A percentile compares a stretch with the other conserved stretches of the same genome.
These are phyloP conservation scores for Fennellomyces sp. DNA, from an alignment of 371 early-diverging fungal genomes.

Conservation along the genomic window DNA sequence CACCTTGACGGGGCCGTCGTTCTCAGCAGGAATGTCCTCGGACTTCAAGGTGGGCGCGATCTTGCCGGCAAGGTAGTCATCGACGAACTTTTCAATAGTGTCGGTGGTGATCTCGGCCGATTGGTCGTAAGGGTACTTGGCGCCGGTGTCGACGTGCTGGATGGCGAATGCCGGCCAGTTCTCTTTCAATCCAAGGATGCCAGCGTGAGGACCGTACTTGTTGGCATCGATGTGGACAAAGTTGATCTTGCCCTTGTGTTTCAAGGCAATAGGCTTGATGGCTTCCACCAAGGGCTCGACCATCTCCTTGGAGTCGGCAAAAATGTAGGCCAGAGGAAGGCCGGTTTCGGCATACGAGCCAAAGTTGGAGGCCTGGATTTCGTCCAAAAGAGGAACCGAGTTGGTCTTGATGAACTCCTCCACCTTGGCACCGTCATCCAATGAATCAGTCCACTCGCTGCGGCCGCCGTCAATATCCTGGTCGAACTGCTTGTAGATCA, in stretches of 20 bases:
- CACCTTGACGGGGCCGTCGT: conserved; percentile 88
- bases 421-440: conserved; percentile 59
- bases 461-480: conserved; percentile 61
- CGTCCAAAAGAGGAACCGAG: conserved; percentile 88
- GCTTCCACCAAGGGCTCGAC: conserved; percentile 52
- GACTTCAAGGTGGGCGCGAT: conserved; percentile 83
- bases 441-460: conserved; percentile 59
- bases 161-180: conserved; percentile 94
- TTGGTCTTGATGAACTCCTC: conserved; percentile 70
- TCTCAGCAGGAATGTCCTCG: conserved; percentile 80
- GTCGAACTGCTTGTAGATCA: conserved; percentile 91
- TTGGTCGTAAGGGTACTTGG: conserved; percentile 86
- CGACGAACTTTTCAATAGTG: conserved; percentile 63
- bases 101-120: conserved; percentile 61
- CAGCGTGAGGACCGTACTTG: conserved; percentile 85
- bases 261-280: conserved; percentile 78
- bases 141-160: conserved; percentile 68
- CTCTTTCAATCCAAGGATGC: conserved; percentile 80
- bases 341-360: conserved; percentile 79
- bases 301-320: conserved; percentile 71
- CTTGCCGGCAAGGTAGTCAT: conserved; percentile 69
- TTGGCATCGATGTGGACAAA: conserved; percentile 87
- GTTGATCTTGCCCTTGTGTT: conserved; percentile 84
- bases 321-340: conserved; percentile 87
- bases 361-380: conserved; percentile 89